These are phyloP conservation scores for Nevesoporus exiguus DNA, from an alignment of 768 basidiomycete genomes.

Conservation along the genomic window DNA sequence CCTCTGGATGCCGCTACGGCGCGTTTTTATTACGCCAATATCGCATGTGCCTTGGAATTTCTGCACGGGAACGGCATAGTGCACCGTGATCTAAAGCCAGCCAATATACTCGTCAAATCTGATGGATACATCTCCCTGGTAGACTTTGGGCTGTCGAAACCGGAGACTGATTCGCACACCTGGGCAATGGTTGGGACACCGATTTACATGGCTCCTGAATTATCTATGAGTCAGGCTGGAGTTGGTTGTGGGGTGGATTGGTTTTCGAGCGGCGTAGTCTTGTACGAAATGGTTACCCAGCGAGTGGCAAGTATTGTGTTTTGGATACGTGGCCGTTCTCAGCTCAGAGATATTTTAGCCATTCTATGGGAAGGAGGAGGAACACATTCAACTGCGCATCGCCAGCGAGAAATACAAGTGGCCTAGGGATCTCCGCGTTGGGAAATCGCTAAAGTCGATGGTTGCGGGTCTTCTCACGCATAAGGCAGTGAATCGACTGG, in stretches of 20 bases:
- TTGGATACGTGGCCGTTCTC: not conserved
- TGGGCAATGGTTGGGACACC: constrained; percentile 44
- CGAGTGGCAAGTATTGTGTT: constrained; percentile 27
- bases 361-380: constrained; percentile 27
- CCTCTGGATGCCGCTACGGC: constrained; percentile 33
- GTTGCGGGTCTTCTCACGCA: constrained; percentile 40
- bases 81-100: constrained; percentile 58
- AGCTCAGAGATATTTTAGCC: constrained; percentile 11
- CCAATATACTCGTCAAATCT: constrained; percentile 51
- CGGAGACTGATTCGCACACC: constrained; percentile 13
- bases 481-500: constrained; percentile 39
- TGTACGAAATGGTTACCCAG: constrained; percentile 52
- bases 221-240: constrained; percentile 21
- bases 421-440: constrained; percentile 36
- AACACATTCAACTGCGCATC: constrained; percentile 27
- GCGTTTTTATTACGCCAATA: constrained; percentile 55
- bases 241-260: constrained; percentile 44
- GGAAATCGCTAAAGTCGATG: constrained; percentile 41
- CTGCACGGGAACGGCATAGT: constrained; percentile 43
- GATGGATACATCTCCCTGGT: constrained; percentile 54
- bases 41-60: constrained; percentile 47
- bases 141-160: constrained; percentile 47
- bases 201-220: constrained; percentile 51
- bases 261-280: constrained; percentile 49
- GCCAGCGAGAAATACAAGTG: constrained; percentile 34